Evolutionary conservation across 2,329 filamentous ascomycete genomes (phyloP).

Genomic region (Juglanconis juglandina): DNA sequence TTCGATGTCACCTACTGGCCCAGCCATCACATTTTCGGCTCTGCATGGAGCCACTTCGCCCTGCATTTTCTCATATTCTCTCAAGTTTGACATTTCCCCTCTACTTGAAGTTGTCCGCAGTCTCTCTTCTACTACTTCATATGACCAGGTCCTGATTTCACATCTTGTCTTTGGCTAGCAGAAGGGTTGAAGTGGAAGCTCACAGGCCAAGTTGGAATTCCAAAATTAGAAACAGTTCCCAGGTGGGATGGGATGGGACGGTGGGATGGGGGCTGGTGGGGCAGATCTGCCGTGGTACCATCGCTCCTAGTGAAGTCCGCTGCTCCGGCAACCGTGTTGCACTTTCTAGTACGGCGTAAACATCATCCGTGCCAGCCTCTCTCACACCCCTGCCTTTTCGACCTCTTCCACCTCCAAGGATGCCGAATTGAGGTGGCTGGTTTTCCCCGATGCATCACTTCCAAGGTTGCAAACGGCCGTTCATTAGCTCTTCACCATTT

Average conservation of each 20-base stretch:
- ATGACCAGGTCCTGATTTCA: no score
- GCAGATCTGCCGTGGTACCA: no score
- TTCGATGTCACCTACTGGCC: not conserved
- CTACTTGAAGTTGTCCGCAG: not conserved
- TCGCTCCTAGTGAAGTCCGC: not conserved
- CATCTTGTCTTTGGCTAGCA: no score
- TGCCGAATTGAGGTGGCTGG: slow-evolving; percentile 11
- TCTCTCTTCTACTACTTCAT: not conserved
- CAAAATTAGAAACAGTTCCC: no score
- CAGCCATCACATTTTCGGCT: not conserved
- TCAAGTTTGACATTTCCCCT: not conserved
- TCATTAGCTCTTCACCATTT: not conserved
- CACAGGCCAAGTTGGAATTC: no score
- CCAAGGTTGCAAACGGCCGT: not conserved
- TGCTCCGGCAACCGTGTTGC: slow-evolving; percentile 3
- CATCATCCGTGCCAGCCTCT: not conserved
- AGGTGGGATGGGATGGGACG: not conserved
- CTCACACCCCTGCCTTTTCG: not conserved
- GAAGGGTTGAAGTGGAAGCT: no score
- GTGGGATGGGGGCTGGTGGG: not conserved
- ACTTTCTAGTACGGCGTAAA: slow-evolving; percentile 2
- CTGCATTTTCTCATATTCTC: not conserved
- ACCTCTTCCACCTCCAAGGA: not conserved
- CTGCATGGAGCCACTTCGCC: not conserved
- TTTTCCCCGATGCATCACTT: not conserved